phyloP scores from a whole-genome alignment of 2,329 filamentous ascomycete genomes.

The Fusarium bulbicola region DNA sequence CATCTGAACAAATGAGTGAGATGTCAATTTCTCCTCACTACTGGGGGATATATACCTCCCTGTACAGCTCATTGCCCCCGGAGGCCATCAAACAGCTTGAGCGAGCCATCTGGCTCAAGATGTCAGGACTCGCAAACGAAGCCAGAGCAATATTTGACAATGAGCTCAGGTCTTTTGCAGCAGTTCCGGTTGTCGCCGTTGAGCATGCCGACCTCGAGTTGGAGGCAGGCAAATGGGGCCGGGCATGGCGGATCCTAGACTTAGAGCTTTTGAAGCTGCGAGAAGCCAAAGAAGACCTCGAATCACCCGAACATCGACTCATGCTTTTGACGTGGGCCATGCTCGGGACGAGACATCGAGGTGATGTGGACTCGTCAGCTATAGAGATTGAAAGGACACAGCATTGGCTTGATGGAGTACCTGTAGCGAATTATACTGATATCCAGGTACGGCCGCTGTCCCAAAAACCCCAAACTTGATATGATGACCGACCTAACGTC shows the following conservation, averaged over 20 bases:
- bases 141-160: neutral
- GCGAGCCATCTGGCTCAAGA: neutral
- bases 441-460: neutral
- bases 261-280: neutral
- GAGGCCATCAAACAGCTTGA: neutral
- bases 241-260: neutral
- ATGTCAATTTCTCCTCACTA: neutral
- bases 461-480: neutral
- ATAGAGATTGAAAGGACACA: neutral
- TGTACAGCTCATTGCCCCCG: neutral
- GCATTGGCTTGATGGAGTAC: neutral
- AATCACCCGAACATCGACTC: neutral
- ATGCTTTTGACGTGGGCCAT: neutral
- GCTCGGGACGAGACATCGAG: neutral
- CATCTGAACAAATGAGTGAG: neutral
- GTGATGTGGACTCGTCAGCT: neutral
- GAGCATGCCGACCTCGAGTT: neutral
- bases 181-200: neutral
- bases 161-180: neutral
- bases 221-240: neutral
- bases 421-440: neutral
- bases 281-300: neutral
- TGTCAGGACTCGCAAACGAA: neutral
- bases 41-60: neutral
- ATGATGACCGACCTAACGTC: neutral